phyloP scores from a whole-genome alignment of 352 stramenopile species.

The Phytophthora tentaculata region DNA sequence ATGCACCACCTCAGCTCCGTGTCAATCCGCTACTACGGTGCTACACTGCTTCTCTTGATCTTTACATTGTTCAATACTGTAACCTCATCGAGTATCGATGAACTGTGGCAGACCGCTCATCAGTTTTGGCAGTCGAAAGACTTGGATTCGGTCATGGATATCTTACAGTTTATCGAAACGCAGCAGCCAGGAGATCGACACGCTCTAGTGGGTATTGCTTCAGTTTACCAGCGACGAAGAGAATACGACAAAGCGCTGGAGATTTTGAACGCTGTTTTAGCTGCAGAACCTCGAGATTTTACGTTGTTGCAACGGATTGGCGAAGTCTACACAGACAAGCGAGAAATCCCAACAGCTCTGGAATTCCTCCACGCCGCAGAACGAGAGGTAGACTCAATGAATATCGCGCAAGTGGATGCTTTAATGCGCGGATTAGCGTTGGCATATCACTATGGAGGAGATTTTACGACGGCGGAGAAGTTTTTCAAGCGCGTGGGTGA shows the following conservation, averaged over 20 bases:
- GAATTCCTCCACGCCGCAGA: slow-evolving; percentile 27
- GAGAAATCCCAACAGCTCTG: slow-evolving; percentile 28
- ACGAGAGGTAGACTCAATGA: slow-evolving; percentile 6
- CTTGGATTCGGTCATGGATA: slow-evolving; percentile 33
- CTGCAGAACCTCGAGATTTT: slow-evolving; percentile 17
- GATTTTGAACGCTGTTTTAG: slow-evolving; percentile 25
- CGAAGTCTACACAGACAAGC: slow-evolving; percentile 39
- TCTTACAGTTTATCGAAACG: slow-evolving; percentile 37
- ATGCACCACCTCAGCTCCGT: not conserved
- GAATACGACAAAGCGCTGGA: slow-evolving; percentile 34
- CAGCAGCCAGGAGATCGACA: slow-evolving; percentile 30
- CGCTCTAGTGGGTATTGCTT: slow-evolving; percentile 33
- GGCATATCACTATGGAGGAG: slow-evolving; percentile 40
- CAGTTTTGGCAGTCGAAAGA: slow-evolving; percentile 31
- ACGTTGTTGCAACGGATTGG: slow-evolving; percentile 40
- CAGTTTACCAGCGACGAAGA: slow-evolving; percentile 37
- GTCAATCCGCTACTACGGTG: slow-evolving; percentile 7
- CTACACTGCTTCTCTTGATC: slow-evolving; percentile 11
- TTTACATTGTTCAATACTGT: not conserved
- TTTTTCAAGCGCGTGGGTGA: slow-evolving; percentile 33
- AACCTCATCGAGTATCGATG: slow-evolving; percentile 9
- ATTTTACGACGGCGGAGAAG: slow-evolving; percentile 37
- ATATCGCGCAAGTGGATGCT: slow-evolving; percentile 4
- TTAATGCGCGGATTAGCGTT: slow-evolving; percentile 44
- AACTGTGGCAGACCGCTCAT: slow-evolving; percentile 41